Base-by-base conservation (phyloP, 441 rosid genomes). In the Croton laevigatus region DNA sequence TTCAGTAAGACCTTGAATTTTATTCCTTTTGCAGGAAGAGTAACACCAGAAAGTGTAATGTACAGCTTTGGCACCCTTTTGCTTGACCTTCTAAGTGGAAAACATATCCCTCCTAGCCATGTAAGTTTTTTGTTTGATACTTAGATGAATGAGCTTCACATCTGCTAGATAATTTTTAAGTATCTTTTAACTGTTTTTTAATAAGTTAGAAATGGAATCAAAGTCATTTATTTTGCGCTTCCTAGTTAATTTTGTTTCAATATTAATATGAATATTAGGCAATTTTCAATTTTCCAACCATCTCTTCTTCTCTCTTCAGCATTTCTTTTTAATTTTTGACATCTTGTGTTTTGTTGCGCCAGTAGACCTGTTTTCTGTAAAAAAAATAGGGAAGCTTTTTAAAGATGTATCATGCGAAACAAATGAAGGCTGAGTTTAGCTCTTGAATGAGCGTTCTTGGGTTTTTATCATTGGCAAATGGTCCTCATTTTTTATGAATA, bases 21-120 rank as follows among this genome's bases (percentile, higher is more conserved):
- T 52, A 58, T 79, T 73, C 72, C 64, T 59, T 76, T 49, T 82
- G 78, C 76, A 94, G 97, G 97, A 68, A 85, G 95, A 77, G 91
- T 90, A 40, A 89, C 87, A 38, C 77, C 91, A 65, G 98, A 94
- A 83, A 91, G 97, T 81, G 97, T 91, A 46, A 87, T 87, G 73
- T 91, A 91, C 78, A 94, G 98, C 81, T 93, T 89, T 55, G 98
- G 97, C 62, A 91, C 88, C 72, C 88, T 93, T 76, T 80, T 91
- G 85, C 81, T 94, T 70, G 98, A 91, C 80, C 94, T 94, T 75
- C 91, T 89, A 62, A 89, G 96, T 67, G 98, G 98, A 80, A 93
- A 91, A 75, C 97, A 91, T 81, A 93, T 93, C 81, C 94, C 98
- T 79, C 97, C 96, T 0, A 85, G 97, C 81, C 98, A 86, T 77